Percentiles rank a stretch among this genome's conserved stretches.
These are phyloP conservation scores for Penicillium coprophilum DNA, from an alignment of 495 filamentous ascomycete species.

Conservation along the genomic window DNA sequence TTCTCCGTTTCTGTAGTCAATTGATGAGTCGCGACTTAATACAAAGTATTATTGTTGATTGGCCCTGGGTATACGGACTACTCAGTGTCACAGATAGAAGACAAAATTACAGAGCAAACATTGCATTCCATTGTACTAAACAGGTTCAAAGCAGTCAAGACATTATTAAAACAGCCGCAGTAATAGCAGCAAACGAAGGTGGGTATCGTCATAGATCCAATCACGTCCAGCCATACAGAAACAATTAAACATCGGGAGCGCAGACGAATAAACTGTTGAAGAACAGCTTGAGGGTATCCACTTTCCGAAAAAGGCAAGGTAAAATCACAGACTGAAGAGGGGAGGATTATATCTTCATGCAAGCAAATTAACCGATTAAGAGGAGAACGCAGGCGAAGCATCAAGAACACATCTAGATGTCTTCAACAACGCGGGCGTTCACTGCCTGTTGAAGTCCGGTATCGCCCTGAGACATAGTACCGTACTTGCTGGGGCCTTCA, in stretches of 20 bases:
- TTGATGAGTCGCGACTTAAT: background rate
- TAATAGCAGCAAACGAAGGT: conserved; percentile 29
- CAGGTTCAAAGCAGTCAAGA: background rate
- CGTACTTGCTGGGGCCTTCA: conserved; percentile 60
- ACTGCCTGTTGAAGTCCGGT: conserved; percentile 79
- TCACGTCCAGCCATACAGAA: conserved; percentile 23
- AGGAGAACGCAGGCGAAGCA: background rate
- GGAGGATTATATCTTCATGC: conserved; percentile 23
- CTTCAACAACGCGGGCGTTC: conserved; percentile 81
- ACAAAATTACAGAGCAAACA: background rate
- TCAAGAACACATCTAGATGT: conserved; percentile 57
- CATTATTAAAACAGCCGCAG: conserved; percentile 7
- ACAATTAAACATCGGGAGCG: conserved; percentile 2
- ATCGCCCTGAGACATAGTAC: conserved; percentile 32
- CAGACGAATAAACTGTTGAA: background rate
- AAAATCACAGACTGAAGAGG: conserved; percentile 22
- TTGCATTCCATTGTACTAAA: background rate
- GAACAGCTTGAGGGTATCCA: background rate
- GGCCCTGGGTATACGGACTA: background rate
- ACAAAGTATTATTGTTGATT: background rate
- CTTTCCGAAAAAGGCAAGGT: conserved; percentile 13
- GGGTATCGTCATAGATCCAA: conserved; percentile 40
- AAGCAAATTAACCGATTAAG: conserved; percentile 1
- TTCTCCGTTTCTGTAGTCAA: background rate
- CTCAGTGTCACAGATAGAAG: background rate